phyloP scores from a whole-genome alignment of 2,329 filamentous ascomycete species.

The Ascocoryne sarcoides region DNA sequence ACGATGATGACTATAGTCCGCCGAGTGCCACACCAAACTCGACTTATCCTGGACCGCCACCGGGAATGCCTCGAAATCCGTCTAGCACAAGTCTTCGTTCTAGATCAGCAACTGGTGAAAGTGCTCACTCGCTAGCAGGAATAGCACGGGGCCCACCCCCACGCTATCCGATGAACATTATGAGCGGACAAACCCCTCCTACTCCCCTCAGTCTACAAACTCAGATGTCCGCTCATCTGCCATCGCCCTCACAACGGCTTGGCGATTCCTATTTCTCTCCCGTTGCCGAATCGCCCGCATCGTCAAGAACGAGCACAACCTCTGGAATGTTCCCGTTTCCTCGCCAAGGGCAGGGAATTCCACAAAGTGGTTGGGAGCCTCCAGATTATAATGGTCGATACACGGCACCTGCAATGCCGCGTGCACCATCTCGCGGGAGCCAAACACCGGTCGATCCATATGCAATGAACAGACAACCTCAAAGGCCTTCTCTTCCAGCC shows the following conservation, averaged over 20 bases:
- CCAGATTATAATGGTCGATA: conserved; percentile 67
- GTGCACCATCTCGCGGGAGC: conserved; percentile 71
- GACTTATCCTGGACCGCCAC: conserved; percentile 31
- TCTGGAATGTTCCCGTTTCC: conserved; percentile 76
- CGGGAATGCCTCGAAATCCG: conserved; percentile 56
- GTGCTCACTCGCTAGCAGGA: conserved; percentile 47
- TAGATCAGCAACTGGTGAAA: conserved; percentile 68
- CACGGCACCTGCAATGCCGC: conserved; percentile 78
- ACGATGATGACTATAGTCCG: conserved; percentile 41
- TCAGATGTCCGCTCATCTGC: conserved; percentile 30
- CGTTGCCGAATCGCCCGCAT: conserved; percentile 65
- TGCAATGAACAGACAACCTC: conserved; percentile 53
- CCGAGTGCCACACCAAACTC: conserved; percentile 30
- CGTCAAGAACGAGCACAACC: conserved; percentile 64
- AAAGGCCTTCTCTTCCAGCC: conserved; percentile 72
- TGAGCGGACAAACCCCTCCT: conserved; percentile 39
- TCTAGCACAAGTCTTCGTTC: conserved; percentile 69
- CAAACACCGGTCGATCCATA: conserved; percentile 54
- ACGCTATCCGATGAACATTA: conserved; percentile 49
- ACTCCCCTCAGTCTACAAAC: conserved; percentile 63
- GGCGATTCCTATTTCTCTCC: conserved; percentile 90
- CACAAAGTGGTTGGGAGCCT: conserved; percentile 55
- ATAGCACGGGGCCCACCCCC: conserved; percentile 55
- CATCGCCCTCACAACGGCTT: conserved; percentile 28
- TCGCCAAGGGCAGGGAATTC: conserved; percentile 51